Conservation (phyloP, 1,284 basidiomycete species). For the Bjerkandera adusta region DNA sequence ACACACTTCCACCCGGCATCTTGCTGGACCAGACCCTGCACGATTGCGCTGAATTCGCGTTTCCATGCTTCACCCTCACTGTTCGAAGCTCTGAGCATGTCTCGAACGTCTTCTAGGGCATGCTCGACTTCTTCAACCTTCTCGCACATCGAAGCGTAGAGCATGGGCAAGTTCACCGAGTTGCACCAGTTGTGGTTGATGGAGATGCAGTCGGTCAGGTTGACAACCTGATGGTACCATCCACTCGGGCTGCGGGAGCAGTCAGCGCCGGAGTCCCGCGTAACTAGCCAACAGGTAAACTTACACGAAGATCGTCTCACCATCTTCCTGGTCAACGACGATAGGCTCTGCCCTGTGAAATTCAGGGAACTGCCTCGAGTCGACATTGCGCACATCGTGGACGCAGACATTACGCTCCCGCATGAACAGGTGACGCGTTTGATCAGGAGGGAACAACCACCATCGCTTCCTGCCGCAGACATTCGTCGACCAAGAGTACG, state of each 20-base stretch:
- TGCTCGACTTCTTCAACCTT: slow-evolving; percentile 30
- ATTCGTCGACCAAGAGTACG: slow-evolving; percentile 34
- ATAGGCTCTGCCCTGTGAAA: slow-evolving; percentile 22
- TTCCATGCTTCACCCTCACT: slow-evolving; percentile 18
- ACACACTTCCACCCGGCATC: slow-evolving; percentile 34
- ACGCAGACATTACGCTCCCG: slow-evolving; percentile 21
- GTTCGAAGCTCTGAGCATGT: slow-evolving; percentile 21
- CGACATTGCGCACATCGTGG: slow-evolving; percentile 28
- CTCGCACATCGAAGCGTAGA: slow-evolving; percentile 31
- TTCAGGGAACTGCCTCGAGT: slow-evolving; percentile 18
- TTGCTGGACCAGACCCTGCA: slow-evolving; percentile 33
- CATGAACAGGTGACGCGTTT: slow-evolving; percentile 26
- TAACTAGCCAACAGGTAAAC: background rate
- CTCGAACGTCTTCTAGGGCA: slow-evolving; percentile 29
- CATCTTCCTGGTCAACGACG: slow-evolving; percentile 27
- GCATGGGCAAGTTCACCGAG: slow-evolving; percentile 28
- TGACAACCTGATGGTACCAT: slow-evolving; percentile 34
- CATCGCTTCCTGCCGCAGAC: slow-evolving; percentile 31
- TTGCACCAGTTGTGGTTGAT: slow-evolving; percentile 36
- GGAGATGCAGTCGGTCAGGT: slow-evolving; percentile 30
- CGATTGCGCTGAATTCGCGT: slow-evolving; percentile 27
- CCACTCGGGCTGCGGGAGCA: slow-evolving; percentile 29
- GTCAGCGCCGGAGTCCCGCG: background rate
- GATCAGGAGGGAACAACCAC: slow-evolving; percentile 31
- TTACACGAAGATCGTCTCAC: slow-evolving; percentile 33